phyloP scores from a whole-genome alignment of 441 rosid species.

The Mallotus japonicus region DNA sequence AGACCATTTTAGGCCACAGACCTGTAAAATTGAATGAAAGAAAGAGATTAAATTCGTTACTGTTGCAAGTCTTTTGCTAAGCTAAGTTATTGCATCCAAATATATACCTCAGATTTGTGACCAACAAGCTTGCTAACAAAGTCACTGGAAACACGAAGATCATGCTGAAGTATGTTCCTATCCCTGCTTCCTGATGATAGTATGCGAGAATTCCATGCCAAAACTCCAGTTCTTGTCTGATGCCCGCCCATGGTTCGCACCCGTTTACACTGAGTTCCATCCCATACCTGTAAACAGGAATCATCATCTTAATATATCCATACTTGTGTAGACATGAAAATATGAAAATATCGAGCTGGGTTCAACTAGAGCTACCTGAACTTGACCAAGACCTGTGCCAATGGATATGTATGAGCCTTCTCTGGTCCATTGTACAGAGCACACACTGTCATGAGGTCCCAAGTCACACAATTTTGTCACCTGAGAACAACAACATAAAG shows the following conservation, averaged over 20 bases:
- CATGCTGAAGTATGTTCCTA: conserved; percentile 90
- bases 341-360: neutral
- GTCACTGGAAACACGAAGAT: conserved; percentile 79
- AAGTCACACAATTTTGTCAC: conserved; percentile 95
- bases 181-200: conserved; percentile 96
- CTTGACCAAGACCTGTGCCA: conserved; percentile 88
- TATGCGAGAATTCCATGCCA: conserved; percentile 94
- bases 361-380: conserved; percentile 59
- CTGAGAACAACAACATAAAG: conserved; percentile 34
- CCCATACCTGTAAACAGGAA: conserved; percentile 67
- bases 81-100: neutral
- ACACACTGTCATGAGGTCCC: conserved; percentile 82
- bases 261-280: conserved; percentile 81
- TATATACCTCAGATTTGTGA: conserved; percentile 79
- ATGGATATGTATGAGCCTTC: conserved; percentile 93
- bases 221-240: conserved; percentile 89
- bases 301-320: neutral
- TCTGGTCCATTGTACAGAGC: conserved; percentile 93
- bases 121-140: conserved; percentile 77
- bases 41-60: neutral
- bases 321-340: neutral
- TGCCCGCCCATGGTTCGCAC: conserved; percentile 95
- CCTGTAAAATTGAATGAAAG: conserved; percentile 29
- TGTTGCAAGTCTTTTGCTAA: neutral
- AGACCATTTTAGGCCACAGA: conserved; percentile 97